A percentile compares a stretch with the other conserved stretches of the same genome.
phyloP scores from a whole-genome alignment of 2,329 filamentous ascomycete genomes.

The Colletotrichum siamense region DNA sequence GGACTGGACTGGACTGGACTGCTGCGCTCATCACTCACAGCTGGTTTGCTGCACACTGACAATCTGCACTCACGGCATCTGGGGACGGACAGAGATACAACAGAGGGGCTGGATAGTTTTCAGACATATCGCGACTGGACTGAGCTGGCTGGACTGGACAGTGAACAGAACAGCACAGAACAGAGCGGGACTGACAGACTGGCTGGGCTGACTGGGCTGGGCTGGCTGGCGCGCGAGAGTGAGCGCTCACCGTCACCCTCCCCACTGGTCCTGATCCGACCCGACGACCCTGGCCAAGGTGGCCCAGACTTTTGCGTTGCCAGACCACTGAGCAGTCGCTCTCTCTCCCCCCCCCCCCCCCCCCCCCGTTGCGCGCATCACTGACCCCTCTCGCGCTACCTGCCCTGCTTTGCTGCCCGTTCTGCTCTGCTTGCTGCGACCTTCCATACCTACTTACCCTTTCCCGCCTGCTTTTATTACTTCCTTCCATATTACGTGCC shows the following conservation, averaged over 20 bases:
- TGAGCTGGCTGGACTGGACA: background rate
- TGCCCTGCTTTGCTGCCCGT: background rate
- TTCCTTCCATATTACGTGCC: background rate
- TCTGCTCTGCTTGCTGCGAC: background rate
- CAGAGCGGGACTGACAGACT: background rate
- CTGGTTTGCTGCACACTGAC: background rate
- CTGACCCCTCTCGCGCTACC: slow-evolving; percentile 5
- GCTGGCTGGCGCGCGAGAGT: background rate
- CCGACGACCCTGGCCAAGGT: slow-evolving; percentile 8
- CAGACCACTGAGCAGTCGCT: background rate
- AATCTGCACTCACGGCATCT: background rate
- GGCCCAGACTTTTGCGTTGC: slow-evolving; percentile 3
- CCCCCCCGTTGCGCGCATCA: background rate
- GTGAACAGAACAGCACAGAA: background rate
- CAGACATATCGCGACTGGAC: background rate
- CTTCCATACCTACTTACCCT: background rate
- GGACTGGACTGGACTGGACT: background rate
- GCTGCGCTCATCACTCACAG: background rate
- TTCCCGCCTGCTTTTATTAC: background rate
- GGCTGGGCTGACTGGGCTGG: background rate
- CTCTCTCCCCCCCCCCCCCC: background rate
- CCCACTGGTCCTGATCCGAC: background rate
- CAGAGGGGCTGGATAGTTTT: background rate
- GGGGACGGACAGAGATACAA: background rate
- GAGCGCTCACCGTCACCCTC: background rate